These are phyloP conservation scores for Juglanconis juglandina DNA, from an alignment of 2,329 filamentous ascomycete species.

Conservation along the genomic window DNA sequence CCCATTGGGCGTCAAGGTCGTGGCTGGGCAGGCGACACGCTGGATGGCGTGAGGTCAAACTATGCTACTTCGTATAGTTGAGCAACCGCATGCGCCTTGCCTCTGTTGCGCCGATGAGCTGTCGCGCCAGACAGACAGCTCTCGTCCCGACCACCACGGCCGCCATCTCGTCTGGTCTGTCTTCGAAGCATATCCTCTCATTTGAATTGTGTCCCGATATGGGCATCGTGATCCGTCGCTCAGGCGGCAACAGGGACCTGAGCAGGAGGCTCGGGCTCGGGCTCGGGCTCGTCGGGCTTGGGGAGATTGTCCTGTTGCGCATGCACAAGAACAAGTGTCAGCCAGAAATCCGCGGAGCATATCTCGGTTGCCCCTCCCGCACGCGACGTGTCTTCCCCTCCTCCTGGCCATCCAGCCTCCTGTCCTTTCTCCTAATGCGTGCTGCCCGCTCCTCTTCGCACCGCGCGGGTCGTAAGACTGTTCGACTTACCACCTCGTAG, in stretches of 20 bases:
- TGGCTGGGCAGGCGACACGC: not conserved
- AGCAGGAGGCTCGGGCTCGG: conserved; percentile 30
- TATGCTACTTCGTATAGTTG: not conserved
- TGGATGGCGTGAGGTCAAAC: not conserved
- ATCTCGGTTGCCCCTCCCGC: too few species aligned
- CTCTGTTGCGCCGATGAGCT: not conserved
- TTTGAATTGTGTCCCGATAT: not conserved
- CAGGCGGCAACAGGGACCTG: conserved; percentile 41
- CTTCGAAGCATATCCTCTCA: too few species aligned
- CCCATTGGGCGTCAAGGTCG: not conserved
- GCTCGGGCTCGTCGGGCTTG: conserved; percentile 36
- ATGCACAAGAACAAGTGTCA: conserved; percentile 3
- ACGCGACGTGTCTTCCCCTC: too few species aligned
- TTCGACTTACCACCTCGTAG: conserved; percentile 68
- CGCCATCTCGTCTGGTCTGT: not conserved
- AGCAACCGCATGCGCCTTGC: too few species aligned
- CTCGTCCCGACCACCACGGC: not conserved
- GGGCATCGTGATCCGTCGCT: conserved; percentile 6
- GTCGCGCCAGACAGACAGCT: not conserved
- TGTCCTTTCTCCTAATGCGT: too few species aligned
- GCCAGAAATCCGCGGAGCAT: not conserved
- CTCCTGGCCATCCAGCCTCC: too few species aligned
- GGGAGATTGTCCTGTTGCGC: conserved; percentile 40
- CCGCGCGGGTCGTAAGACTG: too few species aligned
- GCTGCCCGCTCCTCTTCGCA: too few species aligned